phyloP scores from a whole-genome alignment of 2,329 filamentous ascomycete species.

The Monosporascus sp. region DNA sequence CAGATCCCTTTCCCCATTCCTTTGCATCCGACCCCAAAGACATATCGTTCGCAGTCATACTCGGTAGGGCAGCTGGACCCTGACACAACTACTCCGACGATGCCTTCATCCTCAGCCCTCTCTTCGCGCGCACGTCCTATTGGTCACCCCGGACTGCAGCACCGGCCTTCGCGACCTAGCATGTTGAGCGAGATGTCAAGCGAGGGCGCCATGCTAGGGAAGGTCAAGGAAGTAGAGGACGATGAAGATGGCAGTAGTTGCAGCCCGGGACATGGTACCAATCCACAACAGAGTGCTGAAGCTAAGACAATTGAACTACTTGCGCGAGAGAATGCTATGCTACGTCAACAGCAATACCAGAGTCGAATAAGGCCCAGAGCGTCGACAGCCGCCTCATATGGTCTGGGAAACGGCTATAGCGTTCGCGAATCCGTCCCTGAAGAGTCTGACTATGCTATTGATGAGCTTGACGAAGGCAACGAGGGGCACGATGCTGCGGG shows the following conservation, averaged over 20 bases:
- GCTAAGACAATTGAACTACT: slow-evolving; percentile 61
- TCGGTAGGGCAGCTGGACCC: slow-evolving; percentile 86
- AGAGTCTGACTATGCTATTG: slow-evolving; percentile 68
- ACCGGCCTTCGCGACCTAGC: slow-evolving; percentile 74
- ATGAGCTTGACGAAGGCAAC: slow-evolving; percentile 61
- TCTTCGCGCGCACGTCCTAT: slow-evolving; percentile 46
- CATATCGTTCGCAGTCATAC: slow-evolving; percentile 92
- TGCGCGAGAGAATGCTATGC: slow-evolving; percentile 57
- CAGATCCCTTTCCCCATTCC: slow-evolving; percentile 85
- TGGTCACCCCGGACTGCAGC: slow-evolving; percentile 67
- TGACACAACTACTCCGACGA: slow-evolving; percentile 43
- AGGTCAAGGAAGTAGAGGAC: slow-evolving; percentile 66
- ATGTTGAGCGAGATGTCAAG: slow-evolving; percentile 70
- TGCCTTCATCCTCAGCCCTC: slow-evolving; percentile 44
- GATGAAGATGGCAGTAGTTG: slow-evolving; percentile 54
- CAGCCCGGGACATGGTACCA: slow-evolving; percentile 50
- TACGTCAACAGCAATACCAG: slow-evolving; percentile 53
- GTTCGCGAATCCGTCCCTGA: slow-evolving; percentile 57
- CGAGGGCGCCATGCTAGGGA: slow-evolving; percentile 57
- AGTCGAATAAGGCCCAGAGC: slow-evolving; percentile 54
- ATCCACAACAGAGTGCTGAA: slow-evolving; percentile 49
- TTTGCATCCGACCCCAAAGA: slow-evolving; percentile 84
- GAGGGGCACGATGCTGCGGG: slow-evolving; percentile 45
- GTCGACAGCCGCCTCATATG: slow-evolving; percentile 50
- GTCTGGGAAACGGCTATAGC: slow-evolving; percentile 52